Percentiles rank a stretch among this genome's conserved stretches.
phyloP scores from a whole-genome alignment of 805 yeast genomes.

The Candida nonsorbophila region DNA sequence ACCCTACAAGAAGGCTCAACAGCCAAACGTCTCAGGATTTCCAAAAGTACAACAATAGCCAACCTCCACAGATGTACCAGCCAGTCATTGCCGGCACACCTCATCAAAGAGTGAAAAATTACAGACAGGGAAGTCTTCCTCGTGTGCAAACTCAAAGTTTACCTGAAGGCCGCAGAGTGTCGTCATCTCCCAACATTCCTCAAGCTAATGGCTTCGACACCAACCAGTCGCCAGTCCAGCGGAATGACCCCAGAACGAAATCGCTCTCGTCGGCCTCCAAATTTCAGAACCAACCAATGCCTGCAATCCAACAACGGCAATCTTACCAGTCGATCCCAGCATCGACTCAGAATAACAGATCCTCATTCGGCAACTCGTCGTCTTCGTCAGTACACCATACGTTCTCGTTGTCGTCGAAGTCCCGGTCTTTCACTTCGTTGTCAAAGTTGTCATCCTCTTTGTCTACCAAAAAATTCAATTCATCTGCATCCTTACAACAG shows the following conservation, averaged over 20 bases:
- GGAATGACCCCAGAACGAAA: constrained; percentile 21
- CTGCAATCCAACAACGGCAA: constrained; percentile 9
- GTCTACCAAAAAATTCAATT: constrained; percentile 34
- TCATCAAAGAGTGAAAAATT: too few species aligned
- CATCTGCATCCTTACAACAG: constrained; percentile 25
- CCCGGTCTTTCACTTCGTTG: constrained; percentile 37
- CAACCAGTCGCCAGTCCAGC: constrained; percentile 8
- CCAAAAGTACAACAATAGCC: too few species aligned
- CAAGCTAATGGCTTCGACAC: constrained; percentile 6
- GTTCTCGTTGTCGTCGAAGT: constrained; percentile 33
- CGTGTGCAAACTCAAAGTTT: constrained; percentile 4
- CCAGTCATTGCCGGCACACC: too few species aligned
- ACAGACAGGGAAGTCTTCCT: too few species aligned
- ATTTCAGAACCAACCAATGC: constrained; percentile 6
- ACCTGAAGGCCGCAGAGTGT: constrained; percentile 15
- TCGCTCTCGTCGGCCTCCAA: constrained; percentile 21
- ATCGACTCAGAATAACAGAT: background rate
- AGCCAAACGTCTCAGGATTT: too few species aligned
- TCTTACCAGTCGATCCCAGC: background rate
- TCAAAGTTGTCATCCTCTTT: constrained; percentile 32
- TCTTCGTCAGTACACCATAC: constrained; percentile 23
- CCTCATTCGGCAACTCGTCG: constrained; percentile 5
- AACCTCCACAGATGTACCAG: too few species aligned
- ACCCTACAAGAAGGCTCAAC: too few species aligned
- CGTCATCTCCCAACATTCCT: constrained; percentile 22